phyloP scores from a whole-genome alignment of 345 rosid genomes.

The Syzygium grande region DNA sequence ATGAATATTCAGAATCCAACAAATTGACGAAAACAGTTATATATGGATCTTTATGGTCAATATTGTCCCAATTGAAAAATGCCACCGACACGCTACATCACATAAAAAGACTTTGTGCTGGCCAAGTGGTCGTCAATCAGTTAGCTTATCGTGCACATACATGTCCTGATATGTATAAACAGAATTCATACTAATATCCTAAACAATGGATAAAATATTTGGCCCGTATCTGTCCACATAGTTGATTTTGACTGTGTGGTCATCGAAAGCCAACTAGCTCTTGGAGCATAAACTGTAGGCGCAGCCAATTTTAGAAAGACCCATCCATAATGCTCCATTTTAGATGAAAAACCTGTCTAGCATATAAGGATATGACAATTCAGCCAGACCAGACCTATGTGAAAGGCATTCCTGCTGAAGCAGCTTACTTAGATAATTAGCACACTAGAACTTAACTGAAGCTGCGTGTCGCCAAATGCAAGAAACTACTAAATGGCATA shows the following conservation, averaged over 20 bases:
- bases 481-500: neutral
- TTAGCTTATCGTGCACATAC: too few relatives aligned
- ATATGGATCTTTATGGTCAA: neutral
- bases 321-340: conserved; percentile 48
- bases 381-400: neutral
- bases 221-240: conserved; percentile 91
- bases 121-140: neutral
- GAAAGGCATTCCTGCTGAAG: neutral
- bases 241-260: conserved; percentile 44
- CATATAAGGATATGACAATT: neutral
- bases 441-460: neutral
- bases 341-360: neutral
- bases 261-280: conserved; percentile 68
- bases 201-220: conserved; percentile 21
- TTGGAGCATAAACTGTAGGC: conserved; percentile 70
- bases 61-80: neutral
- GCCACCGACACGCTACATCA: neutral
- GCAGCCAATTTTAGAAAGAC: conserved; percentile 50
- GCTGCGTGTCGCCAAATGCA: neutral
- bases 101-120: neutral
- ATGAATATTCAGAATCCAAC: neutral
- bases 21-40: neutral
- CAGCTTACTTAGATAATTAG: neutral
- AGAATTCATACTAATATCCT: neutral
- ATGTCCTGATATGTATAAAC: neutral